Evolutionary conservation across 441 rosid species (phyloP), one percentile per base, ranked within the genome.

Genomic region (Populus hybrid): DNA sequence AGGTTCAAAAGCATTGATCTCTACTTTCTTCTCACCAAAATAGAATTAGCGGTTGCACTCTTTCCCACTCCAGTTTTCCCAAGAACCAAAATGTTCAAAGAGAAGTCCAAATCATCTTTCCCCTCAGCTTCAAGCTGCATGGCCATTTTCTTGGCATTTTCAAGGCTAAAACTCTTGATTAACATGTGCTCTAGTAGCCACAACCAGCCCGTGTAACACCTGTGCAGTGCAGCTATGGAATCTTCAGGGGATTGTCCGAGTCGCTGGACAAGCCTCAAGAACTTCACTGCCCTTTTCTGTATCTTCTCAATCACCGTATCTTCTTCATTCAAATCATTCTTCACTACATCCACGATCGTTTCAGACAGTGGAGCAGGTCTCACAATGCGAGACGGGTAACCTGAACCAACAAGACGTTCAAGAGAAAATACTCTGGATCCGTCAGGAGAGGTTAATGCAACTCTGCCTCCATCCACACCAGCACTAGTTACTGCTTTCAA

Each of bases 51-150:
- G 24, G 95, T 92, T 71, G 99, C 95, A 84, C 99, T 95, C 84
- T 95, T 95, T 14, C 99, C 98, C 73, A 95, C 97, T 72, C 99
- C 99, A 10, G 95, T 85, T 85, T 95, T 94, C 68, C 99, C 99
- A 67, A 95, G 92, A 75, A 91, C 97, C 82, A 95, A 82, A 79
- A 93, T 85, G 85, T 87, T 95, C 83, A 92, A 78, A 73, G 97
- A 87, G 80, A 92, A 88, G 81, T 84, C 77, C 65, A 93, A 80
- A 77, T 90, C 92, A 79, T 91, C 90, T 63, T 82, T 85, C 68
- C 87, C 86, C 80, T 88, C 92, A 21, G 84, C 85, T 81, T 95
- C 99, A 79, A 87, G 91, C 85, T 91, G 92, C 72, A 83, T 72
- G 80, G 98, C 97, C 76, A 77, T 84, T 82, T 81, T 89, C 86